Base-by-base conservation (phyloP, 2,329 filamentous ascomycete genomes). In the Penicillium brasilianum region DNA sequence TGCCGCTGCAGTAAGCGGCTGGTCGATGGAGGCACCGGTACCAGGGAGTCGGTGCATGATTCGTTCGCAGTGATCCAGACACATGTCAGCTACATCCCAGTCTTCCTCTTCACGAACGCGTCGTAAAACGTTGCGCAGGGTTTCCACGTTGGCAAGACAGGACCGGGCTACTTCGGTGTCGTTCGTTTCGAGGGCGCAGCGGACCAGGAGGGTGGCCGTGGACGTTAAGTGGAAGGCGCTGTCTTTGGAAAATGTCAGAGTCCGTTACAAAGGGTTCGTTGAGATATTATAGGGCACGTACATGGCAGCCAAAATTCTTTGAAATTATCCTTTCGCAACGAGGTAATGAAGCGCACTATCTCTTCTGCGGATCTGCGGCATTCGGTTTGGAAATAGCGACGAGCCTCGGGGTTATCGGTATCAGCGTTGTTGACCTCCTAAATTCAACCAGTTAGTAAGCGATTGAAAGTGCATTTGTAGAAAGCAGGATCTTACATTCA, bases 81-180 rank as follows among this genome's bases (percentile, higher is more conserved):
- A 84, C 71, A 84, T 84, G 52, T 83, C 80, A 8, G 83, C 83
- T 9, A 85, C 78, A 63, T 86, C 84, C 83, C 84, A 86, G 53
- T 83, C 80, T 66, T 83, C 80, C 54, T 83, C 80, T 32, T 81
- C 79, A 14, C 78, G 75, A 22, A 82, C 81, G 50, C 77, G 74
- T 43, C 80, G 79, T 8, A 85, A 78, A 34, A 82, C 79, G 8
- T 77, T 75, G 39, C 82, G 80, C 44, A 84, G 76, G 2, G 76
- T 77, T 59, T 84, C 78, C 1, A 84, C 81, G 28, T 81, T 81
- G 7, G 75, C 59, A 51, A 84, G 77, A 55, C 80, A 82, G 3
- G 78, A 76, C 9, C 77, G 78, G 10, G 81, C 78, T 16, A 81
- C 76, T 22, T 79, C 76, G 1, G 73, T 67, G 58, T 84, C 81